Base-by-base conservation (phyloP, 805 yeast species). In the Scheffersomyces ergatensis region DNA sequence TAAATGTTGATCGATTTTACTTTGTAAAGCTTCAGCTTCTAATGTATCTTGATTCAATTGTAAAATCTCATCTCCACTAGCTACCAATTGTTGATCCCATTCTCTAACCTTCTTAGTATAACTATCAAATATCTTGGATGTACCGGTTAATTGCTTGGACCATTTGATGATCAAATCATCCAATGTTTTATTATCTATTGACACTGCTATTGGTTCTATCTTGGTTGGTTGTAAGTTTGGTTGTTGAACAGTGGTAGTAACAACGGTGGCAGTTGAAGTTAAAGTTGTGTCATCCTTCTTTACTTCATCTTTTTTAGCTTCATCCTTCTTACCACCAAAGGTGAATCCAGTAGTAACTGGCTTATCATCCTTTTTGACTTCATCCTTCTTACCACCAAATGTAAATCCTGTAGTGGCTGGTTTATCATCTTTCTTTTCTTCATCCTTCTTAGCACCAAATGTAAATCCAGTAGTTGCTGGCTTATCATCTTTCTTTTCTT, bases 141-240 rank as follows among this genome's bases (percentile, higher is more conserved):
- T 80, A 12, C 78, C 74, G 2, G 92, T 72, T 44, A 93, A 65
- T 50, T 93, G 95, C 41, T 81, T 80, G 0, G 97, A 85, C 99
- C 99, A 93, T 62, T 85, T 89, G 12, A 89, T 78, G 33, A 93
- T 85, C 49, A 93, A 74, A 58, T 93, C 98, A 55, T 93, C 98
- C 55, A 93, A 70, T 1, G 97, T 89, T 60, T 89, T 89, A 64
- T 93, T 93, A 53, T 87, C 89, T 27, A 93, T 75, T 4, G 95
- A 80, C 3, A 89, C 76, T 24, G 85, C 85, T 42, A 81, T 74
- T 4, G 89, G 83, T 45, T 78, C 79, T 21, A 81, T 74, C 29
- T 76, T 70, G 39, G 83, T 80, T 2, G 81, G 65, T 39, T 73
- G 71, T 17, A 72, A 61, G 37, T 58, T 65, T 13, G 57, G 57